Conservation (phyloP, 75 land plant species). For the Ceratopteris richardii region DNA sequence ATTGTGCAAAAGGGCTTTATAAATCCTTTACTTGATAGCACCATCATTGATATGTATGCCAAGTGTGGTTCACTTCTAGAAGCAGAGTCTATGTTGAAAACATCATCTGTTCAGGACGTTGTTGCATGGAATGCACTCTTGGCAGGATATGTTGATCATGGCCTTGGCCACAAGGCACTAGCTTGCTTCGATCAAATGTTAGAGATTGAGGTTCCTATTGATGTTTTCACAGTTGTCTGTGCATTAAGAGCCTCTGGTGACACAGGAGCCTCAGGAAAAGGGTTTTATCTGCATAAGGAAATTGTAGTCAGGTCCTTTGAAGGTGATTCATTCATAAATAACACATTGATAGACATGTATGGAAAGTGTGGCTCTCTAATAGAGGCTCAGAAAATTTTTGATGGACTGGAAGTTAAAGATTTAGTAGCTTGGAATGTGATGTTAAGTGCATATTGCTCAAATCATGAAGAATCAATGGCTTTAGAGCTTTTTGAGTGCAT, state of each 20-base stretch:
- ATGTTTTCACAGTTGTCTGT: slow-evolving; percentile 53
- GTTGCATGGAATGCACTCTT: slow-evolving; percentile 62
- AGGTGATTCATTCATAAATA: slow-evolving; percentile 27
- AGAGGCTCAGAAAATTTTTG: slow-evolving; percentile 40
- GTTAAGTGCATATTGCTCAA: slow-evolving; percentile 7
- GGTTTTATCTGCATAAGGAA: slow-evolving; percentile 33
- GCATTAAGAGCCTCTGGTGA: slow-evolving; percentile 47
- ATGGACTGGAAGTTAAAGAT: slow-evolving; percentile 22
- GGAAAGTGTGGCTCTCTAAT: slow-evolving; percentile 38
- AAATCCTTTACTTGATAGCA: slow-evolving; percentile 8
- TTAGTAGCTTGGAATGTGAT: slow-evolving; percentile 50
- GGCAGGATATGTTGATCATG: slow-evolving; percentile 40
- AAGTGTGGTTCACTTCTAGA: slow-evolving; percentile 30
- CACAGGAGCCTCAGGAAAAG: slow-evolving; percentile 22
- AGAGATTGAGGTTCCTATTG: slow-evolving; percentile 18
- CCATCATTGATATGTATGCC: slow-evolving; percentile 23
- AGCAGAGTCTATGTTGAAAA: slow-evolving; percentile 37
- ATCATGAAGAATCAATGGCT: slow-evolving; percentile 8
- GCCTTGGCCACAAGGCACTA: slow-evolving; percentile 36
- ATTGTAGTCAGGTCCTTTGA: slow-evolving; percentile 26
- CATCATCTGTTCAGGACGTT: slow-evolving; percentile 25
- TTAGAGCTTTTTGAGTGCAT: slow-evolving; percentile 11
- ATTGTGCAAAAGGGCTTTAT: slow-evolving; percentile 12
- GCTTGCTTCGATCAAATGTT: slow-evolving; percentile 39
- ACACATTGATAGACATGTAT: slow-evolving; percentile 58